Evolutionary conservation across 345 rosid genomes (phyloP).

Genomic region (Populus davidiana): DNA sequence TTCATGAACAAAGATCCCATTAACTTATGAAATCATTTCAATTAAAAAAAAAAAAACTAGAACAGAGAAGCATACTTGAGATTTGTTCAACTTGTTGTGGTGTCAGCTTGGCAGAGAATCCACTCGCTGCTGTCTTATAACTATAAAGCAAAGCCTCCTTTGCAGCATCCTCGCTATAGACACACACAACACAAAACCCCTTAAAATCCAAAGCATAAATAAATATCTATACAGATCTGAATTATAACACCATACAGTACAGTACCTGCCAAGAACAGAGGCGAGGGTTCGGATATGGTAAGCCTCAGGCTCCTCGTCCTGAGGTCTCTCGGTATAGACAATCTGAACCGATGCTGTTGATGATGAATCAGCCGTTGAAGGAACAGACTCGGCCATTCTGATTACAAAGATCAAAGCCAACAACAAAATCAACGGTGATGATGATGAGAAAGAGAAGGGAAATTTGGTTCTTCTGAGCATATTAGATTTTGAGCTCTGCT

Average conservation of each 20-base stretch:
- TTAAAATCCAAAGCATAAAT: neutral
- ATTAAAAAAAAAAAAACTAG: neutral
- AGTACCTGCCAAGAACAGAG: constrained; percentile 70
- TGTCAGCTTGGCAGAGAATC: constrained; percentile 89
- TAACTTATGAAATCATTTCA: neutral
- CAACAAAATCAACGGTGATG: neutral
- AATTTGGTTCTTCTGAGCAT: neutral
- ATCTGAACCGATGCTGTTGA: constrained; percentile 61
- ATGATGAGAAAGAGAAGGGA: neutral
- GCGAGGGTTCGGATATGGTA: constrained; percentile 71
- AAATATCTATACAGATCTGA: neutral
- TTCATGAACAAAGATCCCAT: neutral
- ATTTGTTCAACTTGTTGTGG: constrained; percentile 67
- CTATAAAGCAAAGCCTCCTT: constrained; percentile 70
- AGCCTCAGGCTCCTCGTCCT: constrained; percentile 56
- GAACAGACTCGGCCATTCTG: constrained; percentile 21
- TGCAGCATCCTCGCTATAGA: constrained; percentile 68
- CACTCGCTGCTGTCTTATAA: constrained; percentile 76
- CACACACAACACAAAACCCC: neutral
- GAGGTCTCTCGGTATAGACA: constrained; percentile 71
- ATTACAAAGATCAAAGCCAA: neutral
- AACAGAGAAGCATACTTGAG: constrained; percentile 41
- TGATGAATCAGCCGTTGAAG: constrained; percentile 35
- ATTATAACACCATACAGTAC: too few relatives aligned
- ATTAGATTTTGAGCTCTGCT: neutral